These are phyloP conservation scores for Vachellia pachyceras DNA, from an alignment of 306 rosid species.

Conservation along the genomic window DNA sequence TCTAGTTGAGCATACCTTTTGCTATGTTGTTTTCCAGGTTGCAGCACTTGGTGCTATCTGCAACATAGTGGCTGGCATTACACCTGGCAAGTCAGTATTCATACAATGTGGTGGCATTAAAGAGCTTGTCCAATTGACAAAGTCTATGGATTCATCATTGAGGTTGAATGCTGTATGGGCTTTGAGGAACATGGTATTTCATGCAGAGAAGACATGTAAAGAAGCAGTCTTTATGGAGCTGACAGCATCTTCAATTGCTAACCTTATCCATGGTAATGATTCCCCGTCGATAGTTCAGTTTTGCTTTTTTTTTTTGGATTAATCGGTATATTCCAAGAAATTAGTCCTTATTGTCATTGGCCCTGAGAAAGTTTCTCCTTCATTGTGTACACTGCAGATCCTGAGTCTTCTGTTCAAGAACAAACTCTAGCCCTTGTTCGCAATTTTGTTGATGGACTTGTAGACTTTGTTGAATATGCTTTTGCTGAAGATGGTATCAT, in stretches of 20 bases:
- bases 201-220: constrained; percentile 70
- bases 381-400: constrained; percentile 61
- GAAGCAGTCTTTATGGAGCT: constrained; percentile 69
- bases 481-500: constrained; percentile 78
- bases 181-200: constrained; percentile 85
- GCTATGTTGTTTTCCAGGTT: constrained; percentile 64
- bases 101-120: constrained; percentile 79
- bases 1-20: constrained; percentile 17
- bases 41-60: constrained; percentile 86
- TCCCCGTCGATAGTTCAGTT: constrained; percentile 22
- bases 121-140: constrained; percentile 79
- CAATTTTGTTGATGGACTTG: constrained; percentile 87
- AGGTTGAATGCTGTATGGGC: constrained; percentile 88
- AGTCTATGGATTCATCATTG: constrained; percentile 82
- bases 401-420: constrained; percentile 85
- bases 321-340: constrained; percentile 13
- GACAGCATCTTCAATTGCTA: constrained; percentile 73
- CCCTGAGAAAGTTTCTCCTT: constrained; percentile 18
- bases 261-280: constrained; percentile 77
- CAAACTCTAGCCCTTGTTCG: constrained; percentile 87
- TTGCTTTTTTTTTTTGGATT: background rate
- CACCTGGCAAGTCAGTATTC: constrained; percentile 61
- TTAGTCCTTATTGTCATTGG: background rate
- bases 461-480: constrained; percentile 64
- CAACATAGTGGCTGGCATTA: constrained; percentile 83